Evolutionary conservation across 176 grass and related monocot species (phyloP), one percentile per base, ranked within the genome.

Genomic region (Hsuehochloa calcarea): DNA sequence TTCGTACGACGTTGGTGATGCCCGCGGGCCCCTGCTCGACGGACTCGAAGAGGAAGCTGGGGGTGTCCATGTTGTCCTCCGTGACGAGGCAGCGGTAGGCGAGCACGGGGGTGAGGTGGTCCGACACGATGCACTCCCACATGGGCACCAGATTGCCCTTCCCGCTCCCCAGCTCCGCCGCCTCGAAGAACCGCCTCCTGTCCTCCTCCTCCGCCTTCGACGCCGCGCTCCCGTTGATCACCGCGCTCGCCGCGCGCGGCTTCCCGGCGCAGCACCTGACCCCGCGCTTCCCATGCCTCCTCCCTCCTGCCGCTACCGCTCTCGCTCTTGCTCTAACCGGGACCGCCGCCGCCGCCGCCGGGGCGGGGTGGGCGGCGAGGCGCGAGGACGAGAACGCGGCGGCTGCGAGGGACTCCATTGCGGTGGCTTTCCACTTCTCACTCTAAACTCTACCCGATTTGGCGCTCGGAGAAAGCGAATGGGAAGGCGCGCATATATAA

Each of bases 21-120:
- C 91, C 94, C 40, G 88, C 60, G 0, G 71, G 88, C 43, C 84
- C 91, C 72, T 97, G 91, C 89, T 93, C 79, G 73, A 97, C 91
- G 60, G 94, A 97, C 88, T 97, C 94, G 61, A 97, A 97, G 74
- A 93, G 91, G 85, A 97, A 97, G 89, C 94, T 97, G 25, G 94
- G 94, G 80, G 87, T 20, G 12, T 93, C 85, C 78, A 68, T 84
- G 69, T 92, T 88, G 80, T 93, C 89, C 74, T 91, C 87, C 3
- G 76, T 71, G 69, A 97, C 81, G 56, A 97, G 94, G 85, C 94
- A 93, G 44, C 91, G 89, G 82, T 97, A 97, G 67, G 91, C 91
- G 69, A 97, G 81, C 68, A 97, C 89, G 23, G 94, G 94, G 44
- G 94, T 97, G 81, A 97, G 88, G 74, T 97, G 94, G 65, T 97